Evolutionary conservation across 352 stramenopile species (phyloP).

Genomic region (Pythium biforme): DNA sequence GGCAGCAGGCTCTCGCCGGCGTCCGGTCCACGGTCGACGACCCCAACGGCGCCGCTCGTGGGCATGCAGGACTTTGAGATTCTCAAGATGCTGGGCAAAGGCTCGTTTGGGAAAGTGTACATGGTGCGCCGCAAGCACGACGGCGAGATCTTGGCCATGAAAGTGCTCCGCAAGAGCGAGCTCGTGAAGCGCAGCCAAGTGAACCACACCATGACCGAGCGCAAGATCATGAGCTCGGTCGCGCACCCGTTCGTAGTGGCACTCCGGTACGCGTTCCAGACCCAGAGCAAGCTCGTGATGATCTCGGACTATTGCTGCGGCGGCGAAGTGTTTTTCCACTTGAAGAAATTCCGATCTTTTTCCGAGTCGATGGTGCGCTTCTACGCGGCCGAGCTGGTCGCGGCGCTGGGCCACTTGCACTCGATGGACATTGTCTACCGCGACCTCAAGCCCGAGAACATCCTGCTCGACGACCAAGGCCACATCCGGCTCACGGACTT

Average conservation of each 20-base stretch:
- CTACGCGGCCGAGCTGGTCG: constrained; percentile 93
- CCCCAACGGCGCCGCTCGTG: constrained; percentile 39
- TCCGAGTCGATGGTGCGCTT: constrained; percentile 89
- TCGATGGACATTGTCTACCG: constrained; percentile 91
- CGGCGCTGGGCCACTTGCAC: constrained; percentile 88
- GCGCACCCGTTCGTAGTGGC: constrained; percentile 97
- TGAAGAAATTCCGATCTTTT: constrained; percentile 91
- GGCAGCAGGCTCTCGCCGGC: constrained; percentile 13
- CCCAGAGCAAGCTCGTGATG: constrained; percentile 90
- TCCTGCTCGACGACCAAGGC: constrained; percentile 90
- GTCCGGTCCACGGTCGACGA: too few relatives aligned
- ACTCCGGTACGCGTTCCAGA: constrained; percentile 92
- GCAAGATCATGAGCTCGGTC: constrained; percentile 86
- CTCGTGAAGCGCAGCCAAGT: constrained; percentile 89
- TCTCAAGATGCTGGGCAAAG: constrained; percentile 97
- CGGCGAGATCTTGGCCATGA: constrained; percentile 84
- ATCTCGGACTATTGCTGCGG: constrained; percentile 90
- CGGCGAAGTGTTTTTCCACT: constrained; percentile 91
- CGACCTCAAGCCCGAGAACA: constrained; percentile 94
- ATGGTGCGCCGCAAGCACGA: constrained; percentile 89
- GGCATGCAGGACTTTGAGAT: constrained; percentile 94
- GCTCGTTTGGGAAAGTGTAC: constrained; percentile 97
- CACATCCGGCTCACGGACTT: constrained; percentile 94
- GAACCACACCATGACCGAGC: constrained; percentile 88
- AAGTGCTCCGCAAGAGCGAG: constrained; percentile 84